Conservation (phyloP, 495 filamentous ascomycete species). For the Penicillium diatomitis region DNA sequence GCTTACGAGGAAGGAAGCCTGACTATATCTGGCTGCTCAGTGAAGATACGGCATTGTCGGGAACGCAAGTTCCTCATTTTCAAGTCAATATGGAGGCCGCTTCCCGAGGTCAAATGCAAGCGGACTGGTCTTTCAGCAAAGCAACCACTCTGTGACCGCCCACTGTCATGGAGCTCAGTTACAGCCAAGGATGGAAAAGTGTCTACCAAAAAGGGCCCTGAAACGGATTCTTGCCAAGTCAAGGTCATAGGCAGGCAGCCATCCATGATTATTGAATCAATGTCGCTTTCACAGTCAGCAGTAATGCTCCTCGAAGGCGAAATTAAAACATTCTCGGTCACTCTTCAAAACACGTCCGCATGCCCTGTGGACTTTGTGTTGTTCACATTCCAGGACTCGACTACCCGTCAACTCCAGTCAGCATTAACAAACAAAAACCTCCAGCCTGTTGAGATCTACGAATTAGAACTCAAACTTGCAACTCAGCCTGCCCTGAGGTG, state of each 20-base stretch:
- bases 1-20: constrained; percentile 57
- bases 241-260: constrained; percentile 75
- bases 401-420: constrained; percentile 62
- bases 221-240: constrained; percentile 35
- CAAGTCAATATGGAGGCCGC: constrained; percentile 61
- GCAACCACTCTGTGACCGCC: constrained; percentile 43
- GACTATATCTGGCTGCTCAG: constrained; percentile 66
- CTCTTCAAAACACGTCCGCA: constrained; percentile 68
- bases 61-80: constrained; percentile 81
- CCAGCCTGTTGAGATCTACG: constrained; percentile 68
- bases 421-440: constrained; percentile 68
- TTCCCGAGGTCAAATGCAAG: constrained; percentile 65
- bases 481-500: constrained; percentile 65
- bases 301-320: constrained; percentile 91
- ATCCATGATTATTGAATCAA: constrained; percentile 60
- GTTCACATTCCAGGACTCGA: constrained; percentile 86
- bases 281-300: constrained; percentile 73
- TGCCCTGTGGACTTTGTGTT: constrained; percentile 73
- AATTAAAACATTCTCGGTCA: constrained; percentile 64
- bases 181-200: constrained; percentile 34
- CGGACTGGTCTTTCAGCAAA: constrained; percentile 56
- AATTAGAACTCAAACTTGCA: constrained; percentile 68
- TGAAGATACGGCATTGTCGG: constrained; percentile 72
- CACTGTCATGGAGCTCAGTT: constrained; percentile 45
- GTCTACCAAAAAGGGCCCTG: constrained; percentile 26